phyloP scores from a whole-genome alignment of 2,329 filamentous ascomycete species.

The Hymenoscyphus fructigenus region DNA sequence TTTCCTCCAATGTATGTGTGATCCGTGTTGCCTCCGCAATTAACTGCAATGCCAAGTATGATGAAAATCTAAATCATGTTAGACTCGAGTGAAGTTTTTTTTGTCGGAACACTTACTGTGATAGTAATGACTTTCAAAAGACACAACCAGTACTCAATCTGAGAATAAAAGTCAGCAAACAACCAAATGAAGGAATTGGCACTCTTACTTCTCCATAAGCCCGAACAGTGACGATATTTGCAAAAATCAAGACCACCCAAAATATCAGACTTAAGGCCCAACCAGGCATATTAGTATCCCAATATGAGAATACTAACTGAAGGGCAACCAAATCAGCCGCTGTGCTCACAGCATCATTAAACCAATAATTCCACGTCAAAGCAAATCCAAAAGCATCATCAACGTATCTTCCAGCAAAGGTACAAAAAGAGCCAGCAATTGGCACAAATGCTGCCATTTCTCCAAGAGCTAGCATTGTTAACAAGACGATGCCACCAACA shows the following conservation, averaged over 20 bases:
- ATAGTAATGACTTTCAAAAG: conserved; percentile 54
- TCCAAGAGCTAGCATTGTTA: conserved; percentile 58
- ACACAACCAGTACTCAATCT: conserved; percentile 57
- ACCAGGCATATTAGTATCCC: conserved; percentile 61
- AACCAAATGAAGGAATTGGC: neutral
- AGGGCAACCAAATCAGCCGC: conserved; percentile 60
- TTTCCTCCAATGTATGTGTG: conserved; percentile 57
- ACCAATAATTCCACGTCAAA: conserved; percentile 61
- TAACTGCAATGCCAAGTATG: conserved; percentile 60
- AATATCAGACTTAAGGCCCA: conserved; percentile 64
- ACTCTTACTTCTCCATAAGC: conserved; percentile 51
- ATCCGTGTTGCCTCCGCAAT: conserved; percentile 54
- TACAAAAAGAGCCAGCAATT: conserved; percentile 54
- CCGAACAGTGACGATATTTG: conserved; percentile 53
- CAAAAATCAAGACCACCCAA: conserved; percentile 52
- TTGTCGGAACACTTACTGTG: conserved; percentile 37
- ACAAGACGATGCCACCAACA: conserved; percentile 56
- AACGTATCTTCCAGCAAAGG: conserved; percentile 54
- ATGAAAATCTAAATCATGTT: conserved; percentile 52
- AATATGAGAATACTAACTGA: conserved; percentile 59
- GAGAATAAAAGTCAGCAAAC: neutral
- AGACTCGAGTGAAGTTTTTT: neutral
- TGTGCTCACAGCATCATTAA: conserved; percentile 62
- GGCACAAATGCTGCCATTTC: conserved; percentile 61
- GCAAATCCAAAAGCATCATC: conserved; percentile 56